Percentiles rank a stretch among this genome's conserved stretches.
Conservation (phyloP, 805 yeast genomes). For the Sugiyamaella chiloensis region DNA sequence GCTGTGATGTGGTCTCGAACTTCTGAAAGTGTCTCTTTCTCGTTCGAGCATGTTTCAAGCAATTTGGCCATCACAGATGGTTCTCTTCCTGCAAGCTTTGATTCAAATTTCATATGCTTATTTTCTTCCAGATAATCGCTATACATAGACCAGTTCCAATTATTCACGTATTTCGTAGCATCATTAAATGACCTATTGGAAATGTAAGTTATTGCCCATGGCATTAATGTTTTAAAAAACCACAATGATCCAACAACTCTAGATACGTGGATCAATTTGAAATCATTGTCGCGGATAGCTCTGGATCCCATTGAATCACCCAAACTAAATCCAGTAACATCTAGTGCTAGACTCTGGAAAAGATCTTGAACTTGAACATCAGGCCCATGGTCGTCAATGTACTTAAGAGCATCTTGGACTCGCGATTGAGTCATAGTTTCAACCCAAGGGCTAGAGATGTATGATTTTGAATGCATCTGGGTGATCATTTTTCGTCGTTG, state of each 20-base stretch:
- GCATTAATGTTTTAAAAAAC: conserved; percentile 64
- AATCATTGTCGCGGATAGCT: conserved; percentile 41
- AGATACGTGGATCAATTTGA: conserved; percentile 42
- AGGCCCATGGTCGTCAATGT: conserved; percentile 22
- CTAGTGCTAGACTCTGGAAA: conserved; percentile 73
- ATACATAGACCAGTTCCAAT: conserved; percentile 43
- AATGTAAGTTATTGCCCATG: conserved; percentile 27
- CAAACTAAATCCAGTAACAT: conserved; percentile 57
- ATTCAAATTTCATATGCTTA: conserved; percentile 26
- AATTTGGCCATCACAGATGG: conserved; percentile 21
- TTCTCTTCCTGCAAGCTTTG: neutral
- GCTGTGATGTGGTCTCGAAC: conserved; percentile 67
- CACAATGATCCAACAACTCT: conserved; percentile 53
- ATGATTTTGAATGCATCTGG: conserved; percentile 45
- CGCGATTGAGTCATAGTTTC: conserved; percentile 37
- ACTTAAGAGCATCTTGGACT: conserved; percentile 31
- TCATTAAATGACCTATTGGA: neutral
- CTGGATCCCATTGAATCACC: conserved; percentile 50
- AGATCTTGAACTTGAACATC: conserved; percentile 55
- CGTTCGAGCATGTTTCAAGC: conserved; percentile 26
- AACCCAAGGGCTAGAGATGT: conserved; percentile 34
- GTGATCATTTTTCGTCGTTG: conserved; percentile 40
- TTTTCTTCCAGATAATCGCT: too few species aligned
- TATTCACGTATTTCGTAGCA: conserved; percentile 45
- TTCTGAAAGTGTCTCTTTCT: conserved; percentile 43